Base-by-base conservation (phyloP, 2,329 filamentous ascomycete genomes). In the Hypocrella siamensis region DNA sequence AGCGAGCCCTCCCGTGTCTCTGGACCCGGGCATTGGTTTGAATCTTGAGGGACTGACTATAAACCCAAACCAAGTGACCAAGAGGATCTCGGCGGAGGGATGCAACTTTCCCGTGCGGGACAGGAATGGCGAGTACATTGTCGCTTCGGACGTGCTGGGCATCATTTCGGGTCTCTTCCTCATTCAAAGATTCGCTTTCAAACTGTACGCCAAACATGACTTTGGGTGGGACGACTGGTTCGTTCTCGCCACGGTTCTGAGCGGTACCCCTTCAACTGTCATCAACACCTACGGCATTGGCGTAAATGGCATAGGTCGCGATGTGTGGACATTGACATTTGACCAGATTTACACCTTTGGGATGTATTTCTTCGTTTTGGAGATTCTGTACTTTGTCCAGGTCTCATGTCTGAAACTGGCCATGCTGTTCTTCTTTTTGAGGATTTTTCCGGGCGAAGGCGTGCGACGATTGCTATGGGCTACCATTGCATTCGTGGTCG, bases 351-450 rank as follows among this genome's bases (percentile, higher is more conserved):
- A 36, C n/a, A 31, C 33, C 3, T 49, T 51, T 15, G 40, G 36
- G 22, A 34, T 31, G 16, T 45, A 28, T 19, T 49, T 53, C 33
- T 53, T 44, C 35, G 15, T 49, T 25, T 38, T 49, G 24, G 52
- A 55, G 31, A 41, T 54, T 0, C 43, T 57, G 25, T 60, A 59
- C 41, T 53, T 32, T 12, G 10, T 34, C 8, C 26, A 37, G 15
- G 26, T 34, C 14, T 14, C 32, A 10, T 38, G 57, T 8, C 46
- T 55, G 16, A 58, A 60, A 41, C 38, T 58, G 31, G 52, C 57
- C 6, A 44, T 61, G 19, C 39, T 61, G 2, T 46, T 50, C 34
- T 57, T 61, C 37, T 60, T 57, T 36, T 44, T 56, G 22, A 49
- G 53, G 17, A 53, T 61, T 29, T 60, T 60, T 28, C 53, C 53